These are phyloP conservation scores for Xanthoconium stramineum DNA, from an alignment of 768 basidiomycete species.

Conservation along the genomic window DNA sequence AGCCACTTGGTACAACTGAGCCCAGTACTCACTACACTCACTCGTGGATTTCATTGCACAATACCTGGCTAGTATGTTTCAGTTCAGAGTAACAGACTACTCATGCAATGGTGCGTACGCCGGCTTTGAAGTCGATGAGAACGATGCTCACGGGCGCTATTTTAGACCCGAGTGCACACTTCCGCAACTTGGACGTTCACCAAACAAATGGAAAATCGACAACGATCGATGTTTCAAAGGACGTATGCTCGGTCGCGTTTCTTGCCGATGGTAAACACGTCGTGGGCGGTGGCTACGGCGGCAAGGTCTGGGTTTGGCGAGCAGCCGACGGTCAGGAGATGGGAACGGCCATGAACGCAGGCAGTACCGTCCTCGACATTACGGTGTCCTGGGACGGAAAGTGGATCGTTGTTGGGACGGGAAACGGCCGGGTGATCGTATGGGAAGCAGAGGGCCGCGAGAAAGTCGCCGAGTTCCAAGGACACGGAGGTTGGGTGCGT, in stretches of 20 bases:
- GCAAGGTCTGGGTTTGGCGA: slow-evolving; percentile 5
- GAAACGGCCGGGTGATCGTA: slow-evolving; percentile 3
- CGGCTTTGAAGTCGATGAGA: too few species aligned
- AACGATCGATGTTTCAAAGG: slow-evolving; percentile 2
- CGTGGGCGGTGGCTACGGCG: slow-evolving; percentile 9
- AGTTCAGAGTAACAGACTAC: too few species aligned
- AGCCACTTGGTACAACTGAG: too few species aligned
- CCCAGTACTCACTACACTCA: too few species aligned
- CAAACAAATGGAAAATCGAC: neutral
- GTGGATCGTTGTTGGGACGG: slow-evolving; percentile 8
- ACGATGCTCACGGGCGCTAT: too few species aligned
- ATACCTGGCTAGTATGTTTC: too few species aligned
- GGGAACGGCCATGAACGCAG: slow-evolving; percentile 6
- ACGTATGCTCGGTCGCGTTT: slow-evolving; percentile 9
- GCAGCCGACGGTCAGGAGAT: neutral
- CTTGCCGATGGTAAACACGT: slow-evolving; percentile 4
- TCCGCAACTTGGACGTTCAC: neutral
- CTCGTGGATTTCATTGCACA: too few species aligned
- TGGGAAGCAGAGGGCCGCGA: slow-evolving; percentile 9
- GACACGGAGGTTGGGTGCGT: slow-evolving; percentile 9
- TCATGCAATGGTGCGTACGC: too few species aligned
- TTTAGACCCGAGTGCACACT: neutral
- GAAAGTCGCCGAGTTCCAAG: slow-evolving; percentile 7
- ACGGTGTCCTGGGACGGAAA: slow-evolving; percentile 5
- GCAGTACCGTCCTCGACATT: slow-evolving; percentile 3